Evolutionary conservation across 2,329 filamentous ascomycete species (phyloP), one percentile per base, ranked within the genome.

Genomic region (Apiospora kogelbergensis): DNA sequence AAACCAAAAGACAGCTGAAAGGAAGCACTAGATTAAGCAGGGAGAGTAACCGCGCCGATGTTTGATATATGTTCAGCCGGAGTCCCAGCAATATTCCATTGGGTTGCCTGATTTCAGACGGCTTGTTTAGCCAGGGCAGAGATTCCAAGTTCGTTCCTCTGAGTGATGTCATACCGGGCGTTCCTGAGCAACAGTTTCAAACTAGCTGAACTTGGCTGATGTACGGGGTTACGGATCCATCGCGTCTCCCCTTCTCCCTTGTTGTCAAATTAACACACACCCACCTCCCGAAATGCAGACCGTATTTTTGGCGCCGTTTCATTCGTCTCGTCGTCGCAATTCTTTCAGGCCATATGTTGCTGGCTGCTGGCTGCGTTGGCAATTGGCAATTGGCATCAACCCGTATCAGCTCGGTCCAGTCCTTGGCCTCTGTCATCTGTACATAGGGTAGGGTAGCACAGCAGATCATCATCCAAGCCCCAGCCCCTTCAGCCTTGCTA

Each of bases 351-450:
- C 53, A 37, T 26, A 60, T 37, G 9, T 60, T 60, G 26, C 30
- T n/a, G n/a, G n/a, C n/a, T n/a, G n/a, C n/a, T n/a, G n/a, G n/a
- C n/a, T n/a, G n/a, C n/a, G n/a, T n/a, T n/a, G n/a, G n/a, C n/a
- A n/a, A n/a, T n/a, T n/a, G n/a, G n/a, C n/a, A n/a, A 17, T 60
- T 60, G 53, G 53, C 53, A 60, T 60, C 53, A 60, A 57, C 48
- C 26, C 48, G 33, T 57, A 26, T 57, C 48, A 57, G 24, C 48
- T 57, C 48, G 48, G 33, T 26, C 48, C 26, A 33, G 48, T 33
- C 15, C 48, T 57, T 57, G 48, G 48, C 48, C 24, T 57, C 48
- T 57, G 48, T 57, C 48, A 57, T 57, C 26, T 57, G 48, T 57
- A 57, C n/a, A 26, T 22, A 7, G 3, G 10, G 11, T 42, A 41